Evolutionary conservation across 805 yeast genomes (phyloP), one percentile per base, ranked within the genome.

Genomic region (Wickerhamiella shivajii): DNA sequence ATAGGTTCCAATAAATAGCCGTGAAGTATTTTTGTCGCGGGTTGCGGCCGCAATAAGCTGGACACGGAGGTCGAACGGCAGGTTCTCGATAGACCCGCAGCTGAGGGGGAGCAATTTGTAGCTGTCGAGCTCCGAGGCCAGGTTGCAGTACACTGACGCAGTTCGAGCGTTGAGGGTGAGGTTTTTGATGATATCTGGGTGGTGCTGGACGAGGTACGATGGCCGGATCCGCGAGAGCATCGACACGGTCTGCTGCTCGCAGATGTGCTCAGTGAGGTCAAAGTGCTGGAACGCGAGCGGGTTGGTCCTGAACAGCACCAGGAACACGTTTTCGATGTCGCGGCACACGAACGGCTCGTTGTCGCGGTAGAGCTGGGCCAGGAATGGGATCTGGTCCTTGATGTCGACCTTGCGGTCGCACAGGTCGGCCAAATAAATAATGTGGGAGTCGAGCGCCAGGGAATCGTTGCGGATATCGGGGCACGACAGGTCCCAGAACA

Each of bases 181-280:
- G 4, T 26, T 27, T 4, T 25, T 18, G 0, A 45, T 18, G 11
- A 41, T 15, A 2, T 17, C 28, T 2, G 35, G 22, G 28, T 43
- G 45, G 25, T 39, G 29, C 23, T 28, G 27, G 6, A 20, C 34
- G 1, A 44, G 19, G 22, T 40, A 47, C 8, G n/a, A 14, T 1
- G 47, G 32, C 7, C 49, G 49, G 16, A 46, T 18, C 23, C 24
- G 38, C 5, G 49, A 44, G 9, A 45, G 19, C 8, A 47, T 36
- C 13, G 37, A 11, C 12, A 31, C 17, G 10, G 39, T 18, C 22
- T 27, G 28, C 6, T 20, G 12, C 2, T 19, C 18, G 4, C 39
- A 36, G 2, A 47, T 38, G 11, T 21, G 15, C 30, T 23, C 39
- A 31, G 33, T 23, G 10, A 26, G 25, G 25, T 46, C 48, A 16